Base-by-base conservation (phyloP, 2,329 filamentous ascomycete species). In the Fusarium siculi region DNA sequence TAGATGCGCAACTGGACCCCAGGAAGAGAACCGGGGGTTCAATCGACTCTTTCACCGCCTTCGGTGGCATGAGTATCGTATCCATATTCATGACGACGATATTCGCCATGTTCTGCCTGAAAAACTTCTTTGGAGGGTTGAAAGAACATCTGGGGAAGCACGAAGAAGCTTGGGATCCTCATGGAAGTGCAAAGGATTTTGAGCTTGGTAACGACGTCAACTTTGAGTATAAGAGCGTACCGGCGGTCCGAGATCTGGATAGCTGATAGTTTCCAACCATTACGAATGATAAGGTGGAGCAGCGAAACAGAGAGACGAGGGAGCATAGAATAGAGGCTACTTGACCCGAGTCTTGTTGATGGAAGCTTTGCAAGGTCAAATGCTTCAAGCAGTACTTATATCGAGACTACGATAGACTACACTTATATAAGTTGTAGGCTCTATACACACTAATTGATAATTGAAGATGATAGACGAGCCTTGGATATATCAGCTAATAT, bases 131-230 rank as follows among this genome's bases (percentile, higher is more conserved):
- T 4, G 39, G 64, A 0, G 64, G 64, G 0, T n/a, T 66, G 52
- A 66, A 60, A 4, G 64, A 66, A 1, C 52, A 66, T 34, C 19
- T 66, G 9, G 44, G 23, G 1, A 52, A 66, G 4, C 64, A 66
- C 3, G 52, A 66, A 11, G 64, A 66, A 18, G 28, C 10, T 5
- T 59, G 52, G 62, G 52, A 16, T 57, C 44, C 10, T 32, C 39
- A 11, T 28, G 47, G 4, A 40, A 54, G 37, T 10, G 34, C 25
- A 2, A 66, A 60, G 12, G 64, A 66, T 2, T 59, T 66, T 7
- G 64, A 66, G 4, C 63, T 66, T 39, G 25, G 50, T 3, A 21
- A 55, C 4, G 42, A 19, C 5, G 14, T 32, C 18, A 66, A 40
- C 1, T 66, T 66, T 16, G 39, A 25, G 19, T 66, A 66, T 7